phyloP scores from a whole-genome alignment of 176 grass and related monocot species.

The Aechmea fasciata region DNA sequence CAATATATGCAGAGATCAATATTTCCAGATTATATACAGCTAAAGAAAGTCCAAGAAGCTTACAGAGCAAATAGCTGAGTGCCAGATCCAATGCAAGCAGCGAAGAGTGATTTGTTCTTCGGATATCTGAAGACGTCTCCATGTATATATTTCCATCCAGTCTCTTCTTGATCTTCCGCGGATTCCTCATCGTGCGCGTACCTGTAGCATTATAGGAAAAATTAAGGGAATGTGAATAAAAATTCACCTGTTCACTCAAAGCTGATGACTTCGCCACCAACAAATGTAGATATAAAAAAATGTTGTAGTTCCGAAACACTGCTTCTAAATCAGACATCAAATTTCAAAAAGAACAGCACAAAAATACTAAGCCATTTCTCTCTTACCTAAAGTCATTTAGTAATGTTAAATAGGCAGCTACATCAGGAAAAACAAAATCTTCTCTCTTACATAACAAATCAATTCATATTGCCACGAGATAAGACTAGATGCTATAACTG shows the following conservation, averaged over 20 bases:
- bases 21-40: no score
- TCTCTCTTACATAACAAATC: no score
- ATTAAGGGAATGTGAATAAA: no score
- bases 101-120: constrained; percentile 4
- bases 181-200: constrained; percentile 9
- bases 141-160: not conserved
- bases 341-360: not conserved
- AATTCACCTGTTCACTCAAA: no score
- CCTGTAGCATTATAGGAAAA: not conserved
- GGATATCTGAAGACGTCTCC: constrained; percentile 11
- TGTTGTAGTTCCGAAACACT: no score
- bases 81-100: constrained; percentile 15
- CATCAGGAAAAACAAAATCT: no score
- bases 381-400: not conserved
- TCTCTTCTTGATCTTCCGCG: constrained; percentile 8
- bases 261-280: no score
- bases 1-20: not conserved
- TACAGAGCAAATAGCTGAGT: constrained; percentile 9
- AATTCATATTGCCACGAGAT: no score
- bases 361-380: not conserved
- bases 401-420: no score
- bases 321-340: no score
- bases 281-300: no score
- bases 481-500: no score
- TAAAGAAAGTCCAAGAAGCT: not conserved